These are phyloP conservation scores for Biscogniauxia marginata DNA, from an alignment of 2,329 filamentous ascomycete species.

Conservation along the genomic window DNA sequence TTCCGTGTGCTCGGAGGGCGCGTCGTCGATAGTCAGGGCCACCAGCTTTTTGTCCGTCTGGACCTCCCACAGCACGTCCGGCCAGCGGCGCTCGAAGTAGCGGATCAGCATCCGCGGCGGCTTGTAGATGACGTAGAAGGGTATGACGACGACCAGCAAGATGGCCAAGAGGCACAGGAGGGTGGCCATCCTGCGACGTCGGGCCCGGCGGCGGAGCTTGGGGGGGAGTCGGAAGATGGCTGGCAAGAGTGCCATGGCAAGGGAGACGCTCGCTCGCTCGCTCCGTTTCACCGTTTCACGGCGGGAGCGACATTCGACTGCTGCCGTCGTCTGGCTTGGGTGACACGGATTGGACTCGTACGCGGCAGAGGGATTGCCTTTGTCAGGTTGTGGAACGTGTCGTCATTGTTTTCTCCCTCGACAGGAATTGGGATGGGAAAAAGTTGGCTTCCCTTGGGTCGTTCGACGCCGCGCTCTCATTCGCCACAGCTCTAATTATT, in stretches of 20 bases:
- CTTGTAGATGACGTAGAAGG: conserved; percentile 75
- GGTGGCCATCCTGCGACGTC: conserved; percentile 58
- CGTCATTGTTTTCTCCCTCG: neutral
- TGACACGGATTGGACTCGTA: neutral
- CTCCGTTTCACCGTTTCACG: no score
- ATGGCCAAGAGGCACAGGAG: conserved; percentile 43
- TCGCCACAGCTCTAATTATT: neutral
- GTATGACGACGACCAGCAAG: conserved; percentile 34
- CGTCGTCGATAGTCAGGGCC: conserved; percentile 85
- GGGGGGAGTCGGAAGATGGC: conserved; percentile 54
- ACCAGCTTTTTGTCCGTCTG: conserved; percentile 60
- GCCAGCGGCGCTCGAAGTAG: conserved; percentile 69
- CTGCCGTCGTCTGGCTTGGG: no score
- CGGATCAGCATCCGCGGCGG: conserved; percentile 70
- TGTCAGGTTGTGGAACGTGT: neutral
- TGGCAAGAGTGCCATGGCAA: conserved; percentile 33
- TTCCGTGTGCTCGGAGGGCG: conserved; percentile 69
- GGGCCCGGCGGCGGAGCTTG: conserved; percentile 56
- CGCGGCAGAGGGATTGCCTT: neutral
- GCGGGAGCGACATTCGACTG: neutral
- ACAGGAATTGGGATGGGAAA: neutral
- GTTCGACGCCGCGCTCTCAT: neutral
- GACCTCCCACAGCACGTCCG: conserved; percentile 76
- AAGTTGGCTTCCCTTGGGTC: neutral
- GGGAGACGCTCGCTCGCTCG: neutral